phyloP scores from a whole-genome alignment of 2,329 filamentous ascomycete species.

The Claviceps africana region DNA sequence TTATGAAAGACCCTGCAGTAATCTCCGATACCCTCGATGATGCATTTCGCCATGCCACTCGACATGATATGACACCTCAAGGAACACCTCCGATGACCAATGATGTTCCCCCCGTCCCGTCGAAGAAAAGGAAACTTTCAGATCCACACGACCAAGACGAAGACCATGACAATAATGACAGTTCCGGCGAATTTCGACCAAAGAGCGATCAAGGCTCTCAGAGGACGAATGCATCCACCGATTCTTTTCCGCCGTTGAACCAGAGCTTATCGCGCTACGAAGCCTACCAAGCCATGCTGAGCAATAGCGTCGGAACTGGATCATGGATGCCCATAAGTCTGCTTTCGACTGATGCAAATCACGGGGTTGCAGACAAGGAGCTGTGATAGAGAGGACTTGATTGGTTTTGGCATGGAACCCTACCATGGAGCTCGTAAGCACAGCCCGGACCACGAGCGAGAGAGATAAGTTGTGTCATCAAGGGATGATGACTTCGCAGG shows the following conservation, averaged over 20 bases:
- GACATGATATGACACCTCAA: neutral
- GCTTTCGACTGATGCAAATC: constrained; percentile 21
- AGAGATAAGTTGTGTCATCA: neutral
- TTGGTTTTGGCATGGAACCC: neutral
- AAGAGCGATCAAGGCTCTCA: constrained; percentile 1
- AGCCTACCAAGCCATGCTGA: constrained; percentile 21
- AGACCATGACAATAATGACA: neutral
- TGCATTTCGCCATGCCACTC: neutral
- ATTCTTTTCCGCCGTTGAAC: neutral
- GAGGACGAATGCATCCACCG: neutral
- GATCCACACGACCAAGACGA: neutral
- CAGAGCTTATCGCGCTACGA: constrained; percentile 16
- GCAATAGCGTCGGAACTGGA: constrained; percentile 12
- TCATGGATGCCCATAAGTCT: constrained; percentile 19
- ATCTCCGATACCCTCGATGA: neutral
- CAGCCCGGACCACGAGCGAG: neutral
- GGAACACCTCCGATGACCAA: neutral
- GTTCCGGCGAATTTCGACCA: neutral
- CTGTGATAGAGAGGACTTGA: constrained; percentile 11
- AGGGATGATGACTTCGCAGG: neutral
- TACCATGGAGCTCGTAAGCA: neutral
- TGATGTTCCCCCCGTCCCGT: neutral
- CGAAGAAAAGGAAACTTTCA: neutral
- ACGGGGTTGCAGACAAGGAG: constrained; percentile 19
- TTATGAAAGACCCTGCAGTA: neutral